Percentiles rank a stretch among this genome's conserved stretches.
Evolutionary conservation across 805 yeast species (phyloP).

Genomic region (Phaffomyces antillensis): DNA sequence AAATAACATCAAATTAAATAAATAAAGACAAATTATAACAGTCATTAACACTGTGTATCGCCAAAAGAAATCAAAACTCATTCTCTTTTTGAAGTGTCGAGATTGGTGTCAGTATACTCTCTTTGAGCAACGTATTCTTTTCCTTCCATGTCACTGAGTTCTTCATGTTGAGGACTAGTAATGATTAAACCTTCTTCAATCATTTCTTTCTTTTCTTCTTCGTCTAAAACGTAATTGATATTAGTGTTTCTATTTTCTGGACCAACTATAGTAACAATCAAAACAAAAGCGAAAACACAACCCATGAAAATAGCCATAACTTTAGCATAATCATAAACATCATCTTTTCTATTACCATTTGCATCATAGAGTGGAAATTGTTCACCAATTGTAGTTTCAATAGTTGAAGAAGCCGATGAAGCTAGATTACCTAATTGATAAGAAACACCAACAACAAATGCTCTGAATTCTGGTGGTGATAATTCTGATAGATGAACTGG

Average conservation of each 20-base stretch:
- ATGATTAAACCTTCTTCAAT: constrained; percentile 20
- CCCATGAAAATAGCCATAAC: constrained; percentile 66
- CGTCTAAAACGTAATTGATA: constrained; percentile 17
- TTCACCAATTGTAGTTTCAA: constrained; percentile 57
- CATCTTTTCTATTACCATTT: constrained; percentile 25
- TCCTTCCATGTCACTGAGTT: constrained; percentile 3
- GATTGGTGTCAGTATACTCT: background rate
- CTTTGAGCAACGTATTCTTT: background rate
- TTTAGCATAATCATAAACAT: constrained; percentile 43
- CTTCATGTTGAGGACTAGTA: constrained; percentile 10
- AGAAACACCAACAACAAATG: constrained; percentile 56
- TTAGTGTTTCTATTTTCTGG: constrained; percentile 46
- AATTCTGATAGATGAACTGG: constrained; percentile 58
- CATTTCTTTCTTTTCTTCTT: constrained; percentile 18
- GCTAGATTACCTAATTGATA: constrained; percentile 67
- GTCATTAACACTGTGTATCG: background rate
- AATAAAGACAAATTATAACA: background rate
- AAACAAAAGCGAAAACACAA: constrained; percentile 47
- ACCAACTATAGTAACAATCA: constrained; percentile 46
- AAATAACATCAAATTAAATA: background rate
- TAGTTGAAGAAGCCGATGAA: constrained; percentile 62
- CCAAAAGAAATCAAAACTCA: background rate
- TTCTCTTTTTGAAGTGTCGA: background rate
- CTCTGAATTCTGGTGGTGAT: constrained; percentile 54
- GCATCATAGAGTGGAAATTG: constrained; percentile 35